Evolutionary conservation across 108 stramenopile species (phyloP).

Genomic region (Cyclostephanos invisitatus): DNA sequence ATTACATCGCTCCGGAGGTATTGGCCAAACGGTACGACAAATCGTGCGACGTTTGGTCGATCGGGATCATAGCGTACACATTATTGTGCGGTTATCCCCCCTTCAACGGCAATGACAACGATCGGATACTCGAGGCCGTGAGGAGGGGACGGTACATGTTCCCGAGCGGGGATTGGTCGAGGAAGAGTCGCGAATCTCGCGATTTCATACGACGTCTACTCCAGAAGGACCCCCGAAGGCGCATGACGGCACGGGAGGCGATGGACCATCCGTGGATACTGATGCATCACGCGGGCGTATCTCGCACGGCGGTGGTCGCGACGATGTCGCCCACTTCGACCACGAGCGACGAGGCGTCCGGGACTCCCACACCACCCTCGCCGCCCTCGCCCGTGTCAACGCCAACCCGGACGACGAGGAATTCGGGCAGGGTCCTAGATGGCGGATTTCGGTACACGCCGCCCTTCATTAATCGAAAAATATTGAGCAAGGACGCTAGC

Average conservation of each 20-base stretch:
- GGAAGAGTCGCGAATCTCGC: conserved; percentile 43
- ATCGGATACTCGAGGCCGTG: conserved; percentile 9
- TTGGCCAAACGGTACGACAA: conserved; percentile 50
- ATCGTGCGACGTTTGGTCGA: conserved; percentile 64
- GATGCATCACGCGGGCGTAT: background rate
- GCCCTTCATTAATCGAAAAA: background rate
- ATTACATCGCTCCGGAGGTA: conserved; percentile 65
- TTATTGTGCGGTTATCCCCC: conserved; percentile 73
- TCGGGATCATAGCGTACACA: conserved; percentile 72
- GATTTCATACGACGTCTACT: conserved; percentile 47
- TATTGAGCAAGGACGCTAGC: background rate
- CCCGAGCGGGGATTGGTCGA: conserved; percentile 47
- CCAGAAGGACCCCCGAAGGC: conserved; percentile 42
- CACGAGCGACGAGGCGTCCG: background rate
- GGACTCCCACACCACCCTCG: background rate
- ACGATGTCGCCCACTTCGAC: background rate
- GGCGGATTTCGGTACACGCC: background rate
- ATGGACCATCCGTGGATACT: conserved; percentile 49
- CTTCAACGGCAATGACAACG: conserved; percentile 56
- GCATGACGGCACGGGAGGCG: conserved; percentile 49
- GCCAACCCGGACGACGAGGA: background rate
- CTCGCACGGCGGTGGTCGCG: background rate
- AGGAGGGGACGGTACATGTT: conserved; percentile 21
- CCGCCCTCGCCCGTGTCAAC: background rate
- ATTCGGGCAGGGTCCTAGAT: background rate